Percentiles rank a stretch among this genome's conserved stretches.
These are phyloP conservation scores for Lepidium aucheri DNA, from an alignment of 345 rosid species.

Conservation along the genomic window DNA sequence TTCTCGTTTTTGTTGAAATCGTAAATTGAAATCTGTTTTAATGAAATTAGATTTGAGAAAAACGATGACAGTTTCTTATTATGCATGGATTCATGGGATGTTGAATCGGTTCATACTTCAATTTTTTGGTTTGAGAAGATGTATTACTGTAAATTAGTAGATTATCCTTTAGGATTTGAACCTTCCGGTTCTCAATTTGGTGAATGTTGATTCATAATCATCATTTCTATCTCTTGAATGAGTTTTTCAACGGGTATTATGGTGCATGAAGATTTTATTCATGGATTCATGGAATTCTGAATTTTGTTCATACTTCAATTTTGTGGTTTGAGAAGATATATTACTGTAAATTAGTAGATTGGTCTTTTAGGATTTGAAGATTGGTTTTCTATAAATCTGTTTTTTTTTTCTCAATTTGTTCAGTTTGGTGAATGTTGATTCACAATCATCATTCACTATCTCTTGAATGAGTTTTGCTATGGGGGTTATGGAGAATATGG, in stretches of 20 bases:
- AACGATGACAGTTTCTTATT: not conserved
- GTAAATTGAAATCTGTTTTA: not conserved
- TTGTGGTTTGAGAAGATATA: too few relatives aligned
- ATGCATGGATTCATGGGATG: not conserved
- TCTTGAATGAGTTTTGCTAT: slow-evolving; percentile 1
- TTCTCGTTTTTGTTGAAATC: not conserved
- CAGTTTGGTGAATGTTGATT: too few relatives aligned
- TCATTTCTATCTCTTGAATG: not conserved
- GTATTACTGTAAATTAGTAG: too few relatives aligned
- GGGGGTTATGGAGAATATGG: slow-evolving; percentile 12
- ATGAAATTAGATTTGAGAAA: not conserved
- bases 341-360: too few relatives aligned
- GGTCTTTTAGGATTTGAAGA: too few relatives aligned
- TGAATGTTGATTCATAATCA: too few relatives aligned
- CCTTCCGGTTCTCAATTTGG: too few relatives aligned
- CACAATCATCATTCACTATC: too few relatives aligned
- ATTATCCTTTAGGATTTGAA: too few relatives aligned
- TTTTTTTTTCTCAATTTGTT: too few relatives aligned
- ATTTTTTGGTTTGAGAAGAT: too few relatives aligned
- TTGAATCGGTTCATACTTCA: not conserved
- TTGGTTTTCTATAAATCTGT: too few relatives aligned
- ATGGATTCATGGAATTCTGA: not conserved
- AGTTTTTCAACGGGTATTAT: slow-evolving; percentile 6
- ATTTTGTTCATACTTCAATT: not conserved
- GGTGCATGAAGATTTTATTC: not conserved